A percentile compares a stretch with the other conserved stretches of the same genome.
These are phyloP conservation scores for Pleurotus platypus DNA, from an alignment of 768 basidiomycete species.

Conservation along the genomic window DNA sequence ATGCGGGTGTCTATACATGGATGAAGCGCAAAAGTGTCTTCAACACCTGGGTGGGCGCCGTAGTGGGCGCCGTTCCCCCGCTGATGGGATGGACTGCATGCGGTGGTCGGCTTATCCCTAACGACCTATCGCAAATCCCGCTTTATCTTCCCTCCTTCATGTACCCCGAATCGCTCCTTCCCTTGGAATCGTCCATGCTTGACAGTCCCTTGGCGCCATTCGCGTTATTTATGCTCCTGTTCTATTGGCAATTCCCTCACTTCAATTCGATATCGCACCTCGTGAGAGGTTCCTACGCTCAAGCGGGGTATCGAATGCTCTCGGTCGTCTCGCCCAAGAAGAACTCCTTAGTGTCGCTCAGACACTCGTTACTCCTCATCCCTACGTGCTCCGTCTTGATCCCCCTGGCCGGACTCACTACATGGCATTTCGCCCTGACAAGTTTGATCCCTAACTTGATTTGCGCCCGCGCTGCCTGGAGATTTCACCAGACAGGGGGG, in stretches of 20 bases:
- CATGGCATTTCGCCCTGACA: slow-evolving; percentile 82
- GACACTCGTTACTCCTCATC: slow-evolving; percentile 74
- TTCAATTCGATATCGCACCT: slow-evolving; percentile 93
- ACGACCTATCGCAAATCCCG: slow-evolving; percentile 52
- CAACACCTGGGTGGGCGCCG: slow-evolving; percentile 94
- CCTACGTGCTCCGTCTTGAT: slow-evolving; percentile 78
- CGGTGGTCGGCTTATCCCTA: slow-evolving; percentile 73
- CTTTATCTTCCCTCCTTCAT: slow-evolving; percentile 64
- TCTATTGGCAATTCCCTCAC: slow-evolving; percentile 98
- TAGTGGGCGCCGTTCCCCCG: slow-evolving; percentile 92
- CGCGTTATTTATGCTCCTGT: slow-evolving; percentile 80
- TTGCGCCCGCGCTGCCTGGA: slow-evolving; percentile 63
- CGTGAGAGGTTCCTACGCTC: slow-evolving; percentile 83
- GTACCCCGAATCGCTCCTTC: slow-evolving; percentile 24
- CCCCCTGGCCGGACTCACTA: slow-evolving; percentile 91
- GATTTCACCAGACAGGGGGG: slow-evolving; percentile 67
- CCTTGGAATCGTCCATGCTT: slow-evolving; percentile 45
- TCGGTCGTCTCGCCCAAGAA: slow-evolving; percentile 71
- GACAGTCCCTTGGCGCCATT: slow-evolving; percentile 83
- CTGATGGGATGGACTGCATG: slow-evolving; percentile 99
- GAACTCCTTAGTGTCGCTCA: slow-evolving; percentile 82
- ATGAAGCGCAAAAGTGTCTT: slow-evolving; percentile 77
- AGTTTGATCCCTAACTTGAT: slow-evolving; percentile 73
- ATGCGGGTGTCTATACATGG: slow-evolving; percentile 90
- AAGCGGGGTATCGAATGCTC: slow-evolving; percentile 93